A percentile compares a stretch with the other conserved stretches of the same genome.
These are phyloP conservation scores for Ceratocystis destructans DNA, from an alignment of 2,329 filamentous ascomycete genomes.

Conservation along the genomic window DNA sequence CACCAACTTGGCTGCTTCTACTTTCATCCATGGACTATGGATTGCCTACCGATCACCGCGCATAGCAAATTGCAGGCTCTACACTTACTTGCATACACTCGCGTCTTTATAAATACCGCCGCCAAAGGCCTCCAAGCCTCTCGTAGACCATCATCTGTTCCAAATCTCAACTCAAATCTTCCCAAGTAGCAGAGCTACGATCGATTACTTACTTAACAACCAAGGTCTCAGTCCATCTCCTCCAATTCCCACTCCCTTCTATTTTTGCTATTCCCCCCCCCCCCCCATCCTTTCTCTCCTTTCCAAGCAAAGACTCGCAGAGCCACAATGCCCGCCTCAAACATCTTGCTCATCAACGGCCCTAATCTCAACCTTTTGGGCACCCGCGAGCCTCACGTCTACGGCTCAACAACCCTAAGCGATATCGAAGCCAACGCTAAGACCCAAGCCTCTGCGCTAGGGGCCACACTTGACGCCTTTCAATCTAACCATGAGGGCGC, in stretches of 20 bases:
- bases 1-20: not conserved
- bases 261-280: not conserved
- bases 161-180: not conserved
- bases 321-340: conserved; percentile 26
- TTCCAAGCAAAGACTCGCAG: no score
- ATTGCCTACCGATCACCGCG: not conserved
- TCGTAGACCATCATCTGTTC: not conserved
- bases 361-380: conserved; percentile 72
- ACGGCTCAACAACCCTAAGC: conserved; percentile 54
- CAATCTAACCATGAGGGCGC: conserved; percentile 70
- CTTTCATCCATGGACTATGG: not conserved
- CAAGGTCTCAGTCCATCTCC: not conserved
- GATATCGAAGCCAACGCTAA: conserved; percentile 42
- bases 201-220: not conserved
- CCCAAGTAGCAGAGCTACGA: not conserved
- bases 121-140: no score
- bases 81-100: no score
- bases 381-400: conserved; percentile 58
- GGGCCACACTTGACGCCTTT: conserved; percentile 41
- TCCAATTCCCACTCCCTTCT: not conserved
- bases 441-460: conserved; percentile 36
- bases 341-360: conserved; percentile 63
- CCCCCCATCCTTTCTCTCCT: not conserved
- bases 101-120: not conserved
- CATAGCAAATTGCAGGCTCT: not conserved